Base-by-base conservation (phyloP, 2,329 filamentous ascomycete genomes). In the Xylaria sp. region DNA sequence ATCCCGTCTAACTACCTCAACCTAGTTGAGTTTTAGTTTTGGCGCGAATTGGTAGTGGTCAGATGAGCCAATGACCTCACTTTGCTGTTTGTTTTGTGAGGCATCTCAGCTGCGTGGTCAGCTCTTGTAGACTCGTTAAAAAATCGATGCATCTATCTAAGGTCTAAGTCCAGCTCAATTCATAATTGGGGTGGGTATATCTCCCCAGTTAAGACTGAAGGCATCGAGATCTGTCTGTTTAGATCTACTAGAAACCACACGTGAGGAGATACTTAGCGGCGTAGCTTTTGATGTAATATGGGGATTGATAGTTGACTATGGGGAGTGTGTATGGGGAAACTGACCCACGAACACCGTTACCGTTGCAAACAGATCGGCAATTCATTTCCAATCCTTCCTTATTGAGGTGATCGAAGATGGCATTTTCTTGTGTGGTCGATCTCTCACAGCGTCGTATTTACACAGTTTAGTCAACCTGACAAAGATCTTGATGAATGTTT, bases 341-440 rank as follows among this genome's bases (percentile, higher is more conserved):
- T 11, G 45, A 48, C 39, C 55, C 54, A 63, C 39, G 57, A 54
- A 59, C 34, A 30, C 36, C 32, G 27, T 27, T 53, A 50, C 54
- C 19, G 27, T 50, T 48, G 39, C 47, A 17, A 57, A 61, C 58
- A 32, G 66, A 68, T 61, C 57, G 58, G 58, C 65, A 19, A 45
- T n/a, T 48, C 17, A 65, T 65, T 61, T 51, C 55, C 57, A 61
- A 47, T 39, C 34, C 0, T 11, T 51, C 56, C 5, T 48, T 30
- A 42, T 32, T 47, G 19, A 14, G 21, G 53, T 17, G 12, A 42
- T 63, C 47, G 47, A 53, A 24, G 11, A 53, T 63, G 34, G 60
- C 57, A 50, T 64, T 32, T 51, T 17, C 42, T 65, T 36, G 62
- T 59, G 55, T 42, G 12, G 53, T 54, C 47, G 62, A 69, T 69